Percentiles rank a stretch among this genome's conserved stretches.
Conservation (phyloP, 2,329 filamentous ascomycete genomes). For the Colletotrichum truncatum region DNA sequence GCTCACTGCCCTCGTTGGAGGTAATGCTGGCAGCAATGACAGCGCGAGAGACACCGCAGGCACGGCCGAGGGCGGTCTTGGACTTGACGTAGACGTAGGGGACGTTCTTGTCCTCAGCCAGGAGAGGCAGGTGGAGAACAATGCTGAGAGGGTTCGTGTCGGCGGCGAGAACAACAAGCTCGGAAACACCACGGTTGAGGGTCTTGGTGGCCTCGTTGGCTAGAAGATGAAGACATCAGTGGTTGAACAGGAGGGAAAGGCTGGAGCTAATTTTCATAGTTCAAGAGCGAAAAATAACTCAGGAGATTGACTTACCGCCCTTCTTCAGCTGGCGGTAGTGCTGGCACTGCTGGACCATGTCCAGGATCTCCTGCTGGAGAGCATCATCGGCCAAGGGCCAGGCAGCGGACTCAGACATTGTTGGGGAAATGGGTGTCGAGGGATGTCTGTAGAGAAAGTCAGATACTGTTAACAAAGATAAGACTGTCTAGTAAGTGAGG, state of each 20-base stretch:
- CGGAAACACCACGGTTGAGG: conserved; percentile 88
- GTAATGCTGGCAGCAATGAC: conserved; percentile 92
- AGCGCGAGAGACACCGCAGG: conserved; percentile 86
- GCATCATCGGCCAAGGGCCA: conserved; percentile 79
- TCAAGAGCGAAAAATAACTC: neutral
- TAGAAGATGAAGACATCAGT: neutral
- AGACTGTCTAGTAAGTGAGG: neutral
- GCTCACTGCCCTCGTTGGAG: conserved; percentile 88
- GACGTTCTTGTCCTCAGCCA: conserved; percentile 85
- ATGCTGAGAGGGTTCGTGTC: conserved; percentile 91
- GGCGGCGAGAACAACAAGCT: conserved; percentile 83
- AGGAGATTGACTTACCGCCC: conserved; percentile 69
- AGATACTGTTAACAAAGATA: neutral
- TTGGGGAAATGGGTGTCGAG: conserved; percentile 2
- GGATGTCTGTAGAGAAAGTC: conserved; percentile 7
- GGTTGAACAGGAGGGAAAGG: conserved; percentile 51
- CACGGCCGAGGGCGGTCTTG: conserved; percentile 87
- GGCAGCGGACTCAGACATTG: conserved; percentile 46
- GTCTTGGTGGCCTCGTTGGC: conserved; percentile 74
- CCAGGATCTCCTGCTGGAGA: conserved; percentile 83
- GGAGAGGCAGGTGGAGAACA: conserved; percentile 86
- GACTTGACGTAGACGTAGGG: conserved; percentile 67
- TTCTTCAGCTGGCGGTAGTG: conserved; percentile 85
- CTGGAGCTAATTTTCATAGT: neutral
- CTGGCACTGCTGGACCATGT: conserved; percentile 78